Base-by-base conservation (phyloP, 768 basidiomycete genomes). In the Kwoniella shandongensis region DNA sequence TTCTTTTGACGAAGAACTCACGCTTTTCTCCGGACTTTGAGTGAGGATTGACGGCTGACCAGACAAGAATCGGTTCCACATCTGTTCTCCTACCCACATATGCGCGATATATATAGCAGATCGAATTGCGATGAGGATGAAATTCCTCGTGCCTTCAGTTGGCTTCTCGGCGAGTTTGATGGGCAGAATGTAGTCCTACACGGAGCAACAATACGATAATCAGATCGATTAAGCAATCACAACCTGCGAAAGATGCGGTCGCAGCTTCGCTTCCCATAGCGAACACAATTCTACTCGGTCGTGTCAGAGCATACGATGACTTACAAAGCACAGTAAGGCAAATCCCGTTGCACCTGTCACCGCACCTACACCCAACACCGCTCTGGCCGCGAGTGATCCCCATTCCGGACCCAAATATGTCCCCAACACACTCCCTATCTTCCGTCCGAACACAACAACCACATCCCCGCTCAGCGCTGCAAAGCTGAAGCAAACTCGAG, bases 241-340 rank as follows among this genome's bases (percentile, higher is more conserved):
- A n/a, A n/a, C n/a, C n/a, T n/a, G n/a, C n/a, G 32, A 32, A 32
- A 32, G 32, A 32, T 13, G 32, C n/a, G n/a, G n/a, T n/a, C n/a
- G n/a, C n/a, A n/a, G n/a, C n/a, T n/a, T n/a, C n/a, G n/a, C n/a
- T n/a, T n/a, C n/a, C n/a, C n/a, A n/a, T n/a, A n/a, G n/a, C n/a
- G n/a, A n/a, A n/a, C n/a, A n/a, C n/a, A n/a, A n/a, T n/a, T n/a
- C n/a, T n/a, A n/a, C n/a, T n/a, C n/a, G n/a, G n/a, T n/a, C n/a
- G n/a, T n/a, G n/a, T n/a, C n/a, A n/a, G n/a, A n/a, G n/a, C n/a
- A n/a, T n/a, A n/a, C n/a, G 5, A 18, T 5, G 17, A 59, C 72
- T 59, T 38, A 73, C 72, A 22, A 68, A 69, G 30, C 66, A 70
- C 1, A 66, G 25, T 23, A 67, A 26, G 17, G 62, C 62, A 52